phyloP scores from a whole-genome alignment of 345 rosid genomes.

The Acer campestre region DNA sequence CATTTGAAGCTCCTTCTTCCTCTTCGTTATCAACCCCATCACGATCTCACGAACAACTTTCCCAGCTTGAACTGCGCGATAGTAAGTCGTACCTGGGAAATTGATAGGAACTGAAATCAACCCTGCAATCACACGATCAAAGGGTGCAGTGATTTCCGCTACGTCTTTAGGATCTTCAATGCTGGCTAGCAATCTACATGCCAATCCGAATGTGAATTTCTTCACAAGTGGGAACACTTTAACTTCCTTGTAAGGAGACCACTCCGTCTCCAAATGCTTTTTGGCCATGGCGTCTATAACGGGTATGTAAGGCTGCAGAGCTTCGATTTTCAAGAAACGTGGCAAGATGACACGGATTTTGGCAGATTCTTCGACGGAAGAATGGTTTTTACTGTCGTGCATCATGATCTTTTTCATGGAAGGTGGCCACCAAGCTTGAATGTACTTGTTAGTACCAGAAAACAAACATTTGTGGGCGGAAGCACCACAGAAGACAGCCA shows the following conservation, averaged over 20 bases:
- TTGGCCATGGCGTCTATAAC: slow-evolving; percentile 38
- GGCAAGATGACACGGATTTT: slow-evolving; percentile 21
- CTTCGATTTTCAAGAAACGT: slow-evolving; percentile 26
- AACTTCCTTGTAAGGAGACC: slow-evolving; percentile 26
- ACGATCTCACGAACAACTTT: slow-evolving; percentile 20
- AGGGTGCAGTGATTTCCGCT: slow-evolving; percentile 18
- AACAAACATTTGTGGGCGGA: slow-evolving; percentile 34
- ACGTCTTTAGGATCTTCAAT: slow-evolving; percentile 18
- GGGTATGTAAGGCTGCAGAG: slow-evolving; percentile 29
- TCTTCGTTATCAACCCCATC: slow-evolving; percentile 20
- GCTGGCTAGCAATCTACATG: slow-evolving; percentile 34
- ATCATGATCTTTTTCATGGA: slow-evolving; percentile 30
- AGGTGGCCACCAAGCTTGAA: slow-evolving; percentile 36
- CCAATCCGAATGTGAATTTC: slow-evolving; percentile 32
- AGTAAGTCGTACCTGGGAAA: slow-evolving; percentile 33
- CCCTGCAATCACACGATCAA: slow-evolving; percentile 22
- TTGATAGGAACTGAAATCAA: slow-evolving; percentile 35
- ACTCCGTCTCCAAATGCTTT: slow-evolving; percentile 24
- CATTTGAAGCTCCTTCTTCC: slow-evolving; percentile 24
- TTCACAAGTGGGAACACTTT: slow-evolving; percentile 33
- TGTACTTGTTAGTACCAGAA: slow-evolving; percentile 35
- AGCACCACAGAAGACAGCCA: slow-evolving; percentile 34
- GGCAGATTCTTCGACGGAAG: slow-evolving; percentile 20
- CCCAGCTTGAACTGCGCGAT: slow-evolving; percentile 26
- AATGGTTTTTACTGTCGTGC: slow-evolving; percentile 10